Conservation (phyloP, 2,329 filamentous ascomycete genomes). For the Fusarium paranaense region DNA sequence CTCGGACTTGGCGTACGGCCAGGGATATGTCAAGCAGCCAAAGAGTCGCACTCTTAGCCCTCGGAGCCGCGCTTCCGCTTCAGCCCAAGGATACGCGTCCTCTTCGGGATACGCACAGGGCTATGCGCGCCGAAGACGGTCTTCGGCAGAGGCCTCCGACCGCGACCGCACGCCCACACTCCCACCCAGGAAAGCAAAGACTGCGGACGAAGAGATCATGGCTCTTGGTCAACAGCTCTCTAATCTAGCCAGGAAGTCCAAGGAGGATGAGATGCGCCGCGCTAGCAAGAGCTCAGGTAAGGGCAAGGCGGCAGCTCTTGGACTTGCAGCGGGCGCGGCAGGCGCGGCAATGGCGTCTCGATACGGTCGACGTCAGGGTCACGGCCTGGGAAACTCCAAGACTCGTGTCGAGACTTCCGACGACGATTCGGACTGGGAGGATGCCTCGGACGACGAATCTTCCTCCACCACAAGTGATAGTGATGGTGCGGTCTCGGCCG, state of each 20-base stretch:
- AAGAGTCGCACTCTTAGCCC: conserved; percentile 47
- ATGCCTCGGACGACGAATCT: conserved; percentile 62
- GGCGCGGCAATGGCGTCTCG: conserved; percentile 55
- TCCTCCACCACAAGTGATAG: conserved; percentile 43
- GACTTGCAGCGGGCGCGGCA: conserved; percentile 52
- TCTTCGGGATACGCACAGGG: conserved; percentile 19
- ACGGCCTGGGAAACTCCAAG: conserved; percentile 57
- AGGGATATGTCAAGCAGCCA: conserved; percentile 63
- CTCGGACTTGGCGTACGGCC: conserved; percentile 76
- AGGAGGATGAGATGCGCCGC: conserved; percentile 60
- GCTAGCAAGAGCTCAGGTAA: conserved; percentile 47
- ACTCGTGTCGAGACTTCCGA: conserved; percentile 51
- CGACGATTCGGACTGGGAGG: conserved; percentile 69
- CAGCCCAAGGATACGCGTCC: conserved; percentile 23
- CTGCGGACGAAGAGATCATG: conserved; percentile 69
- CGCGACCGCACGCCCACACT: conserved; percentile 24
- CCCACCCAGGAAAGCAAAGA: conserved; percentile 45
- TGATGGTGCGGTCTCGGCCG: conserved; percentile 47
- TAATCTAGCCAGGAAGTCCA: conserved; percentile 63
- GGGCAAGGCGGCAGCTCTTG: conserved; percentile 36
- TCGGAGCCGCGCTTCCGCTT: conserved; percentile 35
- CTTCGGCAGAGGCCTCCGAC: conserved; percentile 30
- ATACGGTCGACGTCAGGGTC: conserved; percentile 51
- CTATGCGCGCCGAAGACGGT: conserved; percentile 33
- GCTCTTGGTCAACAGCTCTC: conserved; percentile 66